phyloP scores from a whole-genome alignment of 108 stramenopile genomes.

The Nitzschia putrida region DNA sequence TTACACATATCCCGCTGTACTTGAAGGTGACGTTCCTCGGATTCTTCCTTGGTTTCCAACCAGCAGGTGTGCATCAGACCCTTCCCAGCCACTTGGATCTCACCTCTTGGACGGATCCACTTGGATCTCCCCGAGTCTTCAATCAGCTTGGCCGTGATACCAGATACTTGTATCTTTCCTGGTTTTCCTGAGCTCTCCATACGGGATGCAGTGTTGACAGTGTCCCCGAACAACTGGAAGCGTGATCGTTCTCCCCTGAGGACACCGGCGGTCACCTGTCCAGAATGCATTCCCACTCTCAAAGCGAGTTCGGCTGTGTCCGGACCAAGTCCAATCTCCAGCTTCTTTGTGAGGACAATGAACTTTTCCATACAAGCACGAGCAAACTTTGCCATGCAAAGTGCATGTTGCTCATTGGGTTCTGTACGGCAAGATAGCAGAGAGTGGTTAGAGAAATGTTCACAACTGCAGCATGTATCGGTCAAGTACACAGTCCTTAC shows the following conservation, averaged over 20 bases:
- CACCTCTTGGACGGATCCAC: constrained; percentile 48
- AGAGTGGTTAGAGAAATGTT: too few relatives aligned
- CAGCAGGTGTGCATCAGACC: constrained; percentile 31
- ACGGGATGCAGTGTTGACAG: constrained; percentile 57
- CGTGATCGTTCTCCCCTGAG: constrained; percentile 14
- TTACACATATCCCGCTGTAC: too few relatives aligned
- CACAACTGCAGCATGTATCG: too few relatives aligned
- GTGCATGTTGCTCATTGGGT: constrained; percentile 10
- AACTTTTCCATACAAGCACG: constrained; percentile 14
- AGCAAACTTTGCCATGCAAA: constrained; percentile 21
- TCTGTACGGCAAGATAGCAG: background rate
- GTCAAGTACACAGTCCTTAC: too few relatives aligned
- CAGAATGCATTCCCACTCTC: constrained; percentile 8
- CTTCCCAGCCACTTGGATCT: constrained; percentile 53
- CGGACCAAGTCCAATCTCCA: constrained; percentile 20
- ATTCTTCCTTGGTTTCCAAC: background rate
- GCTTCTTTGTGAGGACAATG: background rate
- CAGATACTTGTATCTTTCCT: constrained; percentile 49
- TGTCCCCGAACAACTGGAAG: constrained; percentile 25
- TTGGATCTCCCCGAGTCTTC: constrained; percentile 35
- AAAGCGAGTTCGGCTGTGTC: constrained; percentile 19
- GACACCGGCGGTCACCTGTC: background rate
- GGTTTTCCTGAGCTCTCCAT: constrained; percentile 60
- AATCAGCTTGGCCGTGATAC: constrained; percentile 52
- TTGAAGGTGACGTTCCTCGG: too few relatives aligned